phyloP scores from a whole-genome alignment of 1,284 basidiomycete species.

The Cutaneotrichosporon cavernicola region DNA sequence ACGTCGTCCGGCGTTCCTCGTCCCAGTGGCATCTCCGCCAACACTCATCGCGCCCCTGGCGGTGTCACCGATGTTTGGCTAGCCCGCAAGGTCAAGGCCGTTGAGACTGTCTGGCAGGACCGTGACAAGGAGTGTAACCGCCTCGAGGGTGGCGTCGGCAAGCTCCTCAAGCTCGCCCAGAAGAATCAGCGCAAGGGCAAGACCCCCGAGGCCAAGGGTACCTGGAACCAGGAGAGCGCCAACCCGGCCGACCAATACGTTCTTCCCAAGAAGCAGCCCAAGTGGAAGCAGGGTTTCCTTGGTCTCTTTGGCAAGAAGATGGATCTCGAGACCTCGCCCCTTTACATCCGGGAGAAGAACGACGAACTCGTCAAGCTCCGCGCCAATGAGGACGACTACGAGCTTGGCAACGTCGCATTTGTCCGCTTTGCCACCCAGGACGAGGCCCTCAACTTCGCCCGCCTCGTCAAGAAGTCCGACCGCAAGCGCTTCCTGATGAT shows the following conservation, averaged over 20 bases:
- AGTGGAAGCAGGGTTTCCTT: constrained; percentile 61
- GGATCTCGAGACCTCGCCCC: constrained; percentile 57
- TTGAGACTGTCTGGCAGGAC: constrained; percentile 78
- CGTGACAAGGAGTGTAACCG: constrained; percentile 70
- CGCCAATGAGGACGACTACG: constrained; percentile 57
- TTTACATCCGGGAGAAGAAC: constrained; percentile 57
- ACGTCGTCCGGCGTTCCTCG: constrained; percentile 24
- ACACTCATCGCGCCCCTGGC: constrained; percentile 60
- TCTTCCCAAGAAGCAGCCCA: constrained; percentile 56
- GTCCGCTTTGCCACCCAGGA: constrained; percentile 79
- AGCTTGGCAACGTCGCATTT: constrained; percentile 65
- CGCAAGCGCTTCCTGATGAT: constrained; percentile 39
- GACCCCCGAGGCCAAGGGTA: constrained; percentile 52
- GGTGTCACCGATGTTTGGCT: constrained; percentile 84
- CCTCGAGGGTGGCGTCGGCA: constrained; percentile 80
- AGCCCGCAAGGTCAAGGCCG: constrained; percentile 74
- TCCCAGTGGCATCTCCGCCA: constrained; percentile 28
- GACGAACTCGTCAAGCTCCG: constrained; percentile 57
- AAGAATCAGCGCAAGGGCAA: constrained; percentile 59
- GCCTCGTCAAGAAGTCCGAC: constrained; percentile 61
- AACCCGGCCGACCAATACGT: constrained; percentile 55
- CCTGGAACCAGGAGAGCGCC: constrained; percentile 21
- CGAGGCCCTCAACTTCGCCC: constrained; percentile 58
- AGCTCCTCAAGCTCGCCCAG: constrained; percentile 68
- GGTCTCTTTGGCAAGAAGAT: constrained; percentile 59